These are phyloP conservation scores for Penicillium simplicissimum DNA, from an alignment of 495 filamentous ascomycete species.

Conservation along the genomic window DNA sequence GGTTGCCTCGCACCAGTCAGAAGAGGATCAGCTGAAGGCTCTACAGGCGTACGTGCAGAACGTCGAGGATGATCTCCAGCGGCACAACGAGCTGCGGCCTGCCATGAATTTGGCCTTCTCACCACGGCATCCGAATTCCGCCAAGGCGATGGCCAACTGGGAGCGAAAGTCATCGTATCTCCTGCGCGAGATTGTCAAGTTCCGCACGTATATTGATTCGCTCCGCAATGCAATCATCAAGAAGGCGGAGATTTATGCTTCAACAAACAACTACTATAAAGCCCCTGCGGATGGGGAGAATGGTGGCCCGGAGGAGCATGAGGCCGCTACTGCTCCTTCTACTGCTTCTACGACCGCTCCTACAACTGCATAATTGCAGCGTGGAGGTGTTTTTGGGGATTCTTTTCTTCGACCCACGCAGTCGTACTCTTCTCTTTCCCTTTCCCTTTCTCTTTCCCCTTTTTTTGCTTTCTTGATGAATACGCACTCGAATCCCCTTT, in stretches of 20 bases:
- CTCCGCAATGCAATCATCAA: constrained; percentile 58
- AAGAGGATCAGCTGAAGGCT: constrained; percentile 77
- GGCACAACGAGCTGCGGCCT: constrained; percentile 81
- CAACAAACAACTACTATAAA: constrained; percentile 28
- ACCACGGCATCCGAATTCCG: constrained; percentile 76
- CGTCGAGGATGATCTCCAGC: constrained; percentile 80
- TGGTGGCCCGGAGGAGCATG: constrained; percentile 1
- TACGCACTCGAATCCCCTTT: not conserved
- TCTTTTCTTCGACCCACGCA: not conserved
- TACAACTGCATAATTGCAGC: not conserved
- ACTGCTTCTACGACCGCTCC: not conserved
- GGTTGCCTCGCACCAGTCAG: constrained; percentile 72
- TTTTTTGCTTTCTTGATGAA: not conserved
- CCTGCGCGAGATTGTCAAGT: constrained; percentile 94
- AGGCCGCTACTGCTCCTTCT: not conserved
- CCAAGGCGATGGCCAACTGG: constrained; percentile 92
- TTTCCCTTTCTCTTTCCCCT: no score
- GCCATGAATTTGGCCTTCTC: constrained; percentile 90
- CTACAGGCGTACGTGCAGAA: constrained; percentile 77
- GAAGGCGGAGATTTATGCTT: constrained; percentile 56
- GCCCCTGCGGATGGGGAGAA: constrained; percentile 7
- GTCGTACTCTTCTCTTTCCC: no score
- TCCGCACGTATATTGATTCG: constrained; percentile 88
- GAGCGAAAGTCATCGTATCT: constrained; percentile 91
- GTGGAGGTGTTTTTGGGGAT: no score